These are phyloP conservation scores for Coemansia sp. DNA, from an alignment of 192 early-diverging fungal genomes.

Conservation along the genomic window DNA sequence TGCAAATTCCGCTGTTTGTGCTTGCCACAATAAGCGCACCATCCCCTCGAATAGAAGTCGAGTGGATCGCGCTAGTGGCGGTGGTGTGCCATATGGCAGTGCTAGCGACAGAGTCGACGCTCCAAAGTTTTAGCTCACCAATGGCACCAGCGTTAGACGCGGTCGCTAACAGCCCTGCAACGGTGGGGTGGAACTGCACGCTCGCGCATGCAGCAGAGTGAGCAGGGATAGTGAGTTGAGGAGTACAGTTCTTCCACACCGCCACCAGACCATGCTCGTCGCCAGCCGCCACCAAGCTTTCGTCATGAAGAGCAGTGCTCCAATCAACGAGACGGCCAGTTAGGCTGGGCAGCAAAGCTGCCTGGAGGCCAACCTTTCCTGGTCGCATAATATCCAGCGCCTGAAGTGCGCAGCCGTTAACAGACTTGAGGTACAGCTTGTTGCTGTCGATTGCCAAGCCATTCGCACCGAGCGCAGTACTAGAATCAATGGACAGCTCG, in stretches of 20 bases:
- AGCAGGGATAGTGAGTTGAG: background rate
- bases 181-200: constrained; percentile 41
- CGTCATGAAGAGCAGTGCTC: constrained; percentile 22
- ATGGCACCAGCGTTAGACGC: constrained; percentile 5
- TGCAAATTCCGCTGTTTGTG: constrained; percentile 19
- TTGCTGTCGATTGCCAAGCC: constrained; percentile 32
- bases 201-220: constrained; percentile 20
- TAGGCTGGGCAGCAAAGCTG: background rate
- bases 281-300: constrained; percentile 21
- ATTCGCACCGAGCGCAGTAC: constrained; percentile 18
- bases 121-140: constrained; percentile 36
- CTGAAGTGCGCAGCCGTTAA: constrained; percentile 28
- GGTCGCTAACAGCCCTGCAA: constrained; percentile 26
- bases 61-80: constrained; percentile 14
- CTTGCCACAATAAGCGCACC: constrained; percentile 33
- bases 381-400: constrained; percentile 18
- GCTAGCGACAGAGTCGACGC: constrained; percentile 1
- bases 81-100: constrained; percentile 15
- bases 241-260: constrained; percentile 25
- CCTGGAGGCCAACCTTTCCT: constrained; percentile 17
- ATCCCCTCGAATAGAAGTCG: constrained; percentile 29
- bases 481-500: constrained; percentile 31
- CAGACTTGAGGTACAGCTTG: constrained; percentile 24
- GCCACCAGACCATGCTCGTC: constrained; percentile 31
- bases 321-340: constrained; percentile 29